These are phyloP conservation scores for Lactuca saligna DNA, from an alignment of 129 eudicot genomes.

Conservation along the genomic window DNA sequence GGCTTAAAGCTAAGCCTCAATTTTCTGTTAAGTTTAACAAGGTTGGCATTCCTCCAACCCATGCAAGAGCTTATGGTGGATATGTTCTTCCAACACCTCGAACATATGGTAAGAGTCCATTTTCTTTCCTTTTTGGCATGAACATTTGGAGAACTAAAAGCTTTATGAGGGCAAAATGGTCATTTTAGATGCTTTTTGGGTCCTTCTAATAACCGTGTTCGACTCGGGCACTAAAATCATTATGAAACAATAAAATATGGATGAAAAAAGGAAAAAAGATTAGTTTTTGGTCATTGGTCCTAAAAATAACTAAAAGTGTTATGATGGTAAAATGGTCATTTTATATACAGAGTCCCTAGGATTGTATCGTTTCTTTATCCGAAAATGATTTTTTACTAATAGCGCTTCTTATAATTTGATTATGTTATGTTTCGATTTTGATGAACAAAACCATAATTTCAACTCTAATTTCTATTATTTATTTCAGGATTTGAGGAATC, in stretches of 20 bases:
- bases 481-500: no score
- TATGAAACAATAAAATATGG: background rate
- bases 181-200: background rate
- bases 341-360: no score
- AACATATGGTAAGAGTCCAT: slow-evolving; percentile 49
- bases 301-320: background rate
- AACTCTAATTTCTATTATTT: no score
- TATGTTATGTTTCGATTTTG: no score
- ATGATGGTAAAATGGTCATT: background rate
- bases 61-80: slow-evolving; percentile 68
- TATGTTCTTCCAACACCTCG: slow-evolving; percentile 67
- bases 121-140: background rate
- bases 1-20: slow-evolving; percentile 80
- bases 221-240: background rate
- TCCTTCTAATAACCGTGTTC: background rate
- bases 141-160: background rate
- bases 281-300: background rate
- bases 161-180: background rate
- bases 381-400: no score
- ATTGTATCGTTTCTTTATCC: no score
- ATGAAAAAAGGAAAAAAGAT: background rate
- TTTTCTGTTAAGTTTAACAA: slow-evolving; percentile 77
- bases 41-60: slow-evolving; percentile 54
- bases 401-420: no score
- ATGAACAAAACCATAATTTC: no score